A percentile compares a stretch with the other conserved stretches of the same genome.
phyloP scores from a whole-genome alignment of 2,329 filamentous ascomycete species.

The Gnomoniopsis sp. region DNA sequence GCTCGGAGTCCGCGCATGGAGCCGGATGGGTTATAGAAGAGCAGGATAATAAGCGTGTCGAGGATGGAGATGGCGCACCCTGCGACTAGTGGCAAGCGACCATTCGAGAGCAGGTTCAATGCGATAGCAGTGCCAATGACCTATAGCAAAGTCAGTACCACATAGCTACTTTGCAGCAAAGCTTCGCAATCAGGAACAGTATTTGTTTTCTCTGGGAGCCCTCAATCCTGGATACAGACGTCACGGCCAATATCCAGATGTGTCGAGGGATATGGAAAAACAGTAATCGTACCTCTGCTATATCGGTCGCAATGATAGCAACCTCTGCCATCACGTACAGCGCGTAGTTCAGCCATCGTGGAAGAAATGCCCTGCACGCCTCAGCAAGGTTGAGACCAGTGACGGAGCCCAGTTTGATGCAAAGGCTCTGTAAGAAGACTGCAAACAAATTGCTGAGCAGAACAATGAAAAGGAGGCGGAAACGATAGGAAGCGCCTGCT shows the following conservation, averaged over 20 bases:
- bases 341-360: slow-evolving; percentile 59
- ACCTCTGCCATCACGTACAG: slow-evolving; percentile 63
- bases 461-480: slow-evolving; percentile 64
- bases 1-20: slow-evolving; percentile 55
- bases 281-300: slow-evolving; percentile 53
- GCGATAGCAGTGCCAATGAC: slow-evolving; percentile 71
- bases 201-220: background rate
- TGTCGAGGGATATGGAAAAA: background rate
- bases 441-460: slow-evolving; percentile 68
- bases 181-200: background rate
- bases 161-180: slow-evolving; percentile 8
- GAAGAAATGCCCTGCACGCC: slow-evolving; percentile 62
- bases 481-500: slow-evolving; percentile 63
- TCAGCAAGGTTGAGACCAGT: slow-evolving; percentile 65
- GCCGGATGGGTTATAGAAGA: slow-evolving; percentile 62
- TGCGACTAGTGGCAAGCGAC: slow-evolving; percentile 57
- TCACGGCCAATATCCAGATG: no score
- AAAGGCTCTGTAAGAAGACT: slow-evolving; percentile 66
- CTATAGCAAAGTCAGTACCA: slow-evolving; percentile 24
- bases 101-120: slow-evolving; percentile 61
- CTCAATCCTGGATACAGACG: no score
- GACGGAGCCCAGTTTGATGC: slow-evolving; percentile 67
- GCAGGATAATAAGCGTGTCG: slow-evolving; percentile 64
- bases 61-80: slow-evolving; percentile 66
- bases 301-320: slow-evolving; percentile 69